Base-by-base conservation (phyloP, 1,284 basidiomycete species). In the Naganishia sp. region DNA sequence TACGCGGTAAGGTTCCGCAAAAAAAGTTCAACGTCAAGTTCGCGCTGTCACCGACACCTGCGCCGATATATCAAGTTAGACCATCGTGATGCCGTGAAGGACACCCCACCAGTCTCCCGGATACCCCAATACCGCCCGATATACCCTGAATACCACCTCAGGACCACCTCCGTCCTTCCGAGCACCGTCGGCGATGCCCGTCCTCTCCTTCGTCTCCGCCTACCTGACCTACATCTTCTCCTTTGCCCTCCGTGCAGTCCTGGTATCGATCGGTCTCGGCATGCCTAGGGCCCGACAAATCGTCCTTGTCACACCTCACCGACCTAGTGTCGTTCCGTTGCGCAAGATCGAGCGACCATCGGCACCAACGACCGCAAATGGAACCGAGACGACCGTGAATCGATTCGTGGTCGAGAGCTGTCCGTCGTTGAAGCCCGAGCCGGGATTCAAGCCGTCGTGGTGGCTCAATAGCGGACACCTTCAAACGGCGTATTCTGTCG, bases 401-500 rank as follows among this genome's bases (percentile, higher is more conserved):
- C 43, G 73, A 57, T 80, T 77, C 75, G 68, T 80, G 4, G 60
- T 68, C n/a, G 70, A 72, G 21, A 76, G 73, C 66, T 76, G 77
- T 23, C 74, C 76, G 0, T 76, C 74, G 52, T 67, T 82, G 60
- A 61, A 61, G 47, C 23, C 58, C 13, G 71, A 70, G 50, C 76
- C 76, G 31, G 71, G 69, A 4, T 82, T 79, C 67, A 76, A 68
- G 41, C 80, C 81, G 6, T 69, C 72, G 41, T 80, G 79, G 79
- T 81, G 78, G 79, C 67, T 80, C 47, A 61, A 42, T 46, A 80
- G 78, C 55, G 81, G 81, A 7, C 80, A 82, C 67, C 66, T 81
- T 6, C 81, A 83, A 68, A 83, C 82, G 1, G 73, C 78, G 25
- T 82, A 76, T 70, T 77, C 75, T 18, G 79, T 79, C n/a, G 63